Conservation (phyloP, 768 basidiomycete genomes). For the Suillus alpinus region DNA sequence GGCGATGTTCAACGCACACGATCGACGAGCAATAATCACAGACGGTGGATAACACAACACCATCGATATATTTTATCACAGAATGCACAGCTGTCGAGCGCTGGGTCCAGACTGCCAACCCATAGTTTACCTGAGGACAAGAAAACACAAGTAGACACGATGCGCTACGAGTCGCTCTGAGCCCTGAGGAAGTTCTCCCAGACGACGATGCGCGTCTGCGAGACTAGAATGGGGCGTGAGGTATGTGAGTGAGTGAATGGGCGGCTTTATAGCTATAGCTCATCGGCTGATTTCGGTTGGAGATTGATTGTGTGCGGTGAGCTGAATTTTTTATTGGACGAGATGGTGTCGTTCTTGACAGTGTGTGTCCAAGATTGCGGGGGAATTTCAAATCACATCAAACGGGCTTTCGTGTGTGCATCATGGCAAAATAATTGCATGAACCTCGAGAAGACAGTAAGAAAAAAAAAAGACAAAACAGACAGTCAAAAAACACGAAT, state of each 20-base stretch:
- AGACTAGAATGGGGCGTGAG: constrained; percentile 24
- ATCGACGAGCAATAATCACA: neutral
- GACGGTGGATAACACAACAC: neutral
- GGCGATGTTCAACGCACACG: neutral
- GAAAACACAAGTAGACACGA: neutral
- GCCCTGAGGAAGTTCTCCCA: constrained; percentile 29
- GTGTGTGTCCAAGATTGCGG: neutral
- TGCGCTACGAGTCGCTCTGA: constrained; percentile 12
- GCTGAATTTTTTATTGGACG: constrained; percentile 9
- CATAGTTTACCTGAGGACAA: neutral
- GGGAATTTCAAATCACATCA: constrained; percentile 9
- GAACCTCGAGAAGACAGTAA: constrained; percentile 1
- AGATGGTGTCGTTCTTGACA: neutral
- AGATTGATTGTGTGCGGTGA: neutral
- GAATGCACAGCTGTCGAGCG: neutral
- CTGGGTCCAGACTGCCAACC: neutral
- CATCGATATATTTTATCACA: neutral
- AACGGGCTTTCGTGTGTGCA: neutral
- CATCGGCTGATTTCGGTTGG: neutral
- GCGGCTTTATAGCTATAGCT: neutral
- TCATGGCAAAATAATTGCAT: constrained; percentile 5
- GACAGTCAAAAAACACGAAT: neutral
- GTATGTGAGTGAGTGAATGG: neutral
- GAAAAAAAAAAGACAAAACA: neutral
- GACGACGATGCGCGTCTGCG: constrained; percentile 12